Base-by-base conservation (phyloP, 768 basidiomycete species). In the Gelatoporia subvermispora region DNA sequence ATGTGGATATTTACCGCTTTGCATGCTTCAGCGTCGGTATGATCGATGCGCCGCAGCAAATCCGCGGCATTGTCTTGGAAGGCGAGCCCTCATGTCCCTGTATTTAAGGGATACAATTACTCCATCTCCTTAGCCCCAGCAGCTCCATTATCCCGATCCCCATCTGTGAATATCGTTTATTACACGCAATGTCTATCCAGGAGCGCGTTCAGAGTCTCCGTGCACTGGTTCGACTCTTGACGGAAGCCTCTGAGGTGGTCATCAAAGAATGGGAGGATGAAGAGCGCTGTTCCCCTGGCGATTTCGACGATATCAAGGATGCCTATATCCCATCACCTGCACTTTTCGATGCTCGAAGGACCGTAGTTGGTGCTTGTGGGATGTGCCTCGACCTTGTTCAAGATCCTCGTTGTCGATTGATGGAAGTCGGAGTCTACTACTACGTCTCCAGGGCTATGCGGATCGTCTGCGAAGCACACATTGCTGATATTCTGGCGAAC, bases 161-260 rank as follows among this genome's bases (percentile, higher is more conserved):
- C 41, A 15, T 31, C 23, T 16, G 31, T 37, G 5, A 35, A 18
- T 35, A n/a, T n/a, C 44, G 28, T 3, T 22, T 35, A 17, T 11
- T 8, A 4, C 20, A 13, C 15, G 25, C 5, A 20, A 50, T 50
- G 49, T 39, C 42, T 34, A 20, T 34, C 35, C n/a, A 15, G 23
- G 38, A 39, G n/a, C 45, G 23, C 20, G 44, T 36, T 9, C 21
- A 45, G 39, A 36, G 15, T 3, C 34, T 51, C 4, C 43, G 50
- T 20, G 7, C 28, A 4, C 37, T 46, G 17, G 31, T 46, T 15
- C 36, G 20, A 22, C 44, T 51, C 4, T 37, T 51, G 24, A 23
- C 11, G 22, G 45, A 46, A 15, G 50, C 50, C 15, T 40, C 50
- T 4, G 50, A 51, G 39, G 50, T 46, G 22, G 40, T 51, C 44